phyloP scores from a whole-genome alignment of 768 basidiomycete species.

The Naganishia antarctica region DNA sequence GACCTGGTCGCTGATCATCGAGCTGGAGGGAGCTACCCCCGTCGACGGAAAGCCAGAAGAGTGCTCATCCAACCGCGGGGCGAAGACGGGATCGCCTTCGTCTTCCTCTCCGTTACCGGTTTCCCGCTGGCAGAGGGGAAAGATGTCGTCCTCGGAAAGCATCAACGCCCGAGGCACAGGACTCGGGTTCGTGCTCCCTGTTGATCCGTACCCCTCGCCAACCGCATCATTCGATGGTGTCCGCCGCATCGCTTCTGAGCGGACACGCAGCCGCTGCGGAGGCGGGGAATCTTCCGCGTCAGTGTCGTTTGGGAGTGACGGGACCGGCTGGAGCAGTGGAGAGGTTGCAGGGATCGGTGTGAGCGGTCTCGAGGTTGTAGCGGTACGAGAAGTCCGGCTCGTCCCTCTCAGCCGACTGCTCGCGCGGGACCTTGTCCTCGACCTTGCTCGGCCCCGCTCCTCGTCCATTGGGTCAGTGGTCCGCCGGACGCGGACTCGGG shows the following conservation, averaged over 20 bases:
- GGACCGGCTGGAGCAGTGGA: not conserved
- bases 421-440: not conserved
- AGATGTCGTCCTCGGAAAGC: not conserved
- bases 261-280: not conserved
- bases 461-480: not conserved
- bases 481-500: not conserved
- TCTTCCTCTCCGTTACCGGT: not conserved
- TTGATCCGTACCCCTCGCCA: conserved; percentile 5
- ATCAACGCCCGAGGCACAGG: not conserved
- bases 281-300: not conserved
- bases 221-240: not conserved
- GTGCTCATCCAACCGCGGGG: not conserved
- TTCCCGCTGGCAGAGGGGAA: not conserved
- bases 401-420: conserved; percentile 8
- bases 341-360: not conserved
- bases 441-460: conserved; percentile 9
- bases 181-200: conserved; percentile 11
- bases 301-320: not conserved
- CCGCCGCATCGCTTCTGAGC: not conserved
- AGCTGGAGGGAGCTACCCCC: too few species aligned
- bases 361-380: not conserved
- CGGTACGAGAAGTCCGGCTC: not conserved
- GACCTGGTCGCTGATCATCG: not conserved
- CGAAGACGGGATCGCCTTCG: not conserved
- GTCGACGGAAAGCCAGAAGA: not conserved